Conservation (phyloP, 2,329 filamentous ascomycete species). For the Tolypocladium tropicale region DNA sequence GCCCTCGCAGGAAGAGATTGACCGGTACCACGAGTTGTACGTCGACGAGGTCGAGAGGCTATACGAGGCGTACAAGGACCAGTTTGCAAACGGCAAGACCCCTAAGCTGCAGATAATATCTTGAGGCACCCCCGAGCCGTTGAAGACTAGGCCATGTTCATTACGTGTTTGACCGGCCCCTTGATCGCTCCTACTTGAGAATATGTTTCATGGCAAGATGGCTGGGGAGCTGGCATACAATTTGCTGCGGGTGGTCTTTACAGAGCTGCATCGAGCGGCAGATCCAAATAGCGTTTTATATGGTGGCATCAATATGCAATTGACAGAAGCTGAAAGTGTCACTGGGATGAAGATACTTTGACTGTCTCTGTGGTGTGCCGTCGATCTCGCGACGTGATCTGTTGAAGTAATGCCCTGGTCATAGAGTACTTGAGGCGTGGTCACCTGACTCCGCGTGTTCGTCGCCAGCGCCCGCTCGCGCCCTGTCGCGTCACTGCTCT, state of each 20-base stretch:
- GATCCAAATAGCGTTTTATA: neutral
- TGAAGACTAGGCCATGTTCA: neutral
- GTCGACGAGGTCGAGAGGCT: slow-evolving; percentile 61
- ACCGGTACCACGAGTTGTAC: slow-evolving; percentile 71
- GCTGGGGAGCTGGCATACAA: neutral
- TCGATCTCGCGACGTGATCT: too few relatives aligned
- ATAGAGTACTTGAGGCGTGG: neutral
- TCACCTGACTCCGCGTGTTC: neutral
- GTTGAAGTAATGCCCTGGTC: neutral
- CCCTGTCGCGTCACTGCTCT: neutral
- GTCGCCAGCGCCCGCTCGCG: neutral
- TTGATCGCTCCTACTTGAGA: neutral
- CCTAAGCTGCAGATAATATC: slow-evolving; percentile 59
- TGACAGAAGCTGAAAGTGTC: neutral
- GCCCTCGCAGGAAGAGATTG: slow-evolving; percentile 65
- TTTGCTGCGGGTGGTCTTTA: neutral
- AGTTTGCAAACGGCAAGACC: slow-evolving; percentile 52
- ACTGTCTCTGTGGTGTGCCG: neutral
- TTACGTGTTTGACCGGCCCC: neutral
- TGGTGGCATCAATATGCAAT: neutral
- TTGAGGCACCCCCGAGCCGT: slow-evolving; percentile 16
- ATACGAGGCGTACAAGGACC: slow-evolving; percentile 71
- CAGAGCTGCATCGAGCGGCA: neutral
- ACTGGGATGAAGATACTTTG: too few relatives aligned
- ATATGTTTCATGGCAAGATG: neutral